Evolutionary conservation across 202 grass and related monocot species (phyloP), one percentile per base, ranked within the genome.

Genomic region (Panicum hallii): DNA sequence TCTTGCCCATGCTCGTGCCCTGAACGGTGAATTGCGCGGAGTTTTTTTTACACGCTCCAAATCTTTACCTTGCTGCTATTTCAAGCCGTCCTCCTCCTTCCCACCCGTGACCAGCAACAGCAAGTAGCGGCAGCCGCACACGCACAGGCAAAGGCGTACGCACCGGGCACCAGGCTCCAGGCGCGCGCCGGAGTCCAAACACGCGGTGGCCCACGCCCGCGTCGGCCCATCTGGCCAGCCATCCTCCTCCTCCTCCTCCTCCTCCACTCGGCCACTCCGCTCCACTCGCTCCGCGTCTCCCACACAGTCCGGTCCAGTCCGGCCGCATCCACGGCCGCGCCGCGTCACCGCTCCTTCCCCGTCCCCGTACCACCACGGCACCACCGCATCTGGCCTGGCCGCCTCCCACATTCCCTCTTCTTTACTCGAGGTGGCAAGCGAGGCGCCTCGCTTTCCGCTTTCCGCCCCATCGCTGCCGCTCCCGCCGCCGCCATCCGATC

Each of bases 381-480:
- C 78, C 64, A 69, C 64, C 49, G 48, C 49, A 57, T 81, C 79
- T 60, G 41, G n/a, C 67, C 64, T 56, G 79, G 50, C 65, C n/a
- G 20, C 45, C 42, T 11, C 9, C 44, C 12, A 16, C 10, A 38
- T 38, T 38, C 4, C 15, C 2, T 71, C 83, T 67, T 55, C 86
- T 85, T 67, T 63, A 78, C 60, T 70, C 43, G 79, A 78, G 36
- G 42, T 36, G 46, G 61, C 77, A 80, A 79, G 75, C 58, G 58
- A 78, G 22, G 75, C 78, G 36, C 34, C 74, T 68, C 61, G 84
- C 80, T 73, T 74, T 78, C 61, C 72, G 41, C 50, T 83, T 80
- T 77, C 57, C 75, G 1, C 42, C 19, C 54, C 43, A 49, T 5
- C 47, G 12, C 12, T n/a, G n/a, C n/a, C n/a, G n/a, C n/a, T n/a